Evolutionary conservation across 2,329 filamentous ascomycete genomes (phyloP).

Genomic region (Ascochyta clinopodiicola): DNA sequence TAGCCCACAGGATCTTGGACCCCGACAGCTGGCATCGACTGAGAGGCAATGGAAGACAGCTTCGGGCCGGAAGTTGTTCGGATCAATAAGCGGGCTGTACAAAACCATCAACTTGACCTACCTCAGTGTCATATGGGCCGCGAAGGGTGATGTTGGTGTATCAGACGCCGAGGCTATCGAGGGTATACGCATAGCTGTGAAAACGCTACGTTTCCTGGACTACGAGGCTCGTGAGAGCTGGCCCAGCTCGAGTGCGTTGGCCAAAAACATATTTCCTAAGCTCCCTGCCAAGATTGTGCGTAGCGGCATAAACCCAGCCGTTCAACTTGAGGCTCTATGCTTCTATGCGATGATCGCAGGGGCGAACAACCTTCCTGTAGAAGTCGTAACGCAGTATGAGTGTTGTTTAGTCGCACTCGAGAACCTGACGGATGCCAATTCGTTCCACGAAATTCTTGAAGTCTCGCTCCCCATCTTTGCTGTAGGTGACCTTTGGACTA

Average conservation of each 20-base stretch:
- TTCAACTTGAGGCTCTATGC: constrained; percentile 41
- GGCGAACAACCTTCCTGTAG: constrained; percentile 20
- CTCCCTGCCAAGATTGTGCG: constrained; percentile 38
- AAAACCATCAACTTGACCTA: constrained; percentile 43
- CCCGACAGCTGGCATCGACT: constrained; percentile 9
- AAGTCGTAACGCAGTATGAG: constrained; percentile 34
- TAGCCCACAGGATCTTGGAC: background rate
- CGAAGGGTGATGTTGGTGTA: constrained; percentile 30
- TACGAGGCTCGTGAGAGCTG: constrained; percentile 27
- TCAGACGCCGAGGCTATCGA: constrained; percentile 38
- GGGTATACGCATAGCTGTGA: constrained; percentile 43
- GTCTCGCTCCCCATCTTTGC: constrained; percentile 36
- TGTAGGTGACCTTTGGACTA: constrained; percentile 23
- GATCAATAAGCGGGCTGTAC: constrained; percentile 26
- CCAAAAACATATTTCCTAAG: constrained; percentile 32
- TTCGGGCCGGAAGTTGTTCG: constrained; percentile 42
- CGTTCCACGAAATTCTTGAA: constrained; percentile 26
- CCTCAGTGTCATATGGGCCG: constrained; percentile 40
- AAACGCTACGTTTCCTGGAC: constrained; percentile 34
- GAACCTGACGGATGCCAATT: constrained; percentile 16
- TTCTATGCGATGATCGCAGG: constrained; percentile 40
- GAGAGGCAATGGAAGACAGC: constrained; percentile 37
- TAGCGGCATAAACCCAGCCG: constrained; percentile 20
- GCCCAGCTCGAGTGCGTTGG: constrained; percentile 27
- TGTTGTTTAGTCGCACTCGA: constrained; percentile 18